A percentile compares a stretch with the other conserved stretches of the same genome.
phyloP scores from a whole-genome alignment of 805 yeast species.

The Torulaspora maleeae region DNA sequence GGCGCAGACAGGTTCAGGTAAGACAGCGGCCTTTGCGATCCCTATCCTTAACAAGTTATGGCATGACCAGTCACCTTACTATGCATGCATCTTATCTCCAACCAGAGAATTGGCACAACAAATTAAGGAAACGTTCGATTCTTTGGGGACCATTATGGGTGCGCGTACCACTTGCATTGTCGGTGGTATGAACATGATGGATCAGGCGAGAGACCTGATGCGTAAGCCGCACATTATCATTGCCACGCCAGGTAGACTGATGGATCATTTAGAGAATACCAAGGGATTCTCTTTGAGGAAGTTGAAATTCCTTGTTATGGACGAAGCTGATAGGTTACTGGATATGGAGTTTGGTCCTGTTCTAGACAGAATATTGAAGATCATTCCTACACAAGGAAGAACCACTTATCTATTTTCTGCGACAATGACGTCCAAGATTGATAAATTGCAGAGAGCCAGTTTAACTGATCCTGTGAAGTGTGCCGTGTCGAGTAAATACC shows the following conservation, averaged over 20 bases:
- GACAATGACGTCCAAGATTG: conserved; percentile 95
- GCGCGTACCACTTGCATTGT: conserved; percentile 83
- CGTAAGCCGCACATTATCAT: conserved; percentile 91
- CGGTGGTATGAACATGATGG: conserved; percentile 99
- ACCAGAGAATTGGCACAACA: conserved; percentile 83
- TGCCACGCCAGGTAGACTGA: conserved; percentile 91
- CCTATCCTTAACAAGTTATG: conserved; percentile 89
- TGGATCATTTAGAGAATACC: conserved; percentile 91
- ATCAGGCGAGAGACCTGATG: conserved; percentile 90
- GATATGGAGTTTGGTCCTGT: conserved; percentile 98
- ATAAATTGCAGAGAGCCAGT: conserved; percentile 90
- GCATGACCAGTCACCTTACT: conserved; percentile 83
- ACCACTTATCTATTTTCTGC: conserved; percentile 89
- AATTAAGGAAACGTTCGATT: conserved; percentile 92
- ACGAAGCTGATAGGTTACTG: conserved; percentile 92
- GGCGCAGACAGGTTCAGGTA: conserved; percentile 97
- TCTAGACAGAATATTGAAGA: conserved; percentile 73
- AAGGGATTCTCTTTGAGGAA: conserved; percentile 80
- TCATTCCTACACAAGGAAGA: conserved; percentile 75
- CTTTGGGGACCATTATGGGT: conserved; percentile 88
- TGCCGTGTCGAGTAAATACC: conserved; percentile 81
- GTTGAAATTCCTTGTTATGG: conserved; percentile 82
- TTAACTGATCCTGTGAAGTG: conserved; percentile 83
- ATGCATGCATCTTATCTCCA: conserved; percentile 83
- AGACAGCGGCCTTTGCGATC: conserved; percentile 96